Evolutionary conservation across 495 filamentous ascomycete species (phyloP).

Genomic region (Aspergillus olivimuriae): DNA sequence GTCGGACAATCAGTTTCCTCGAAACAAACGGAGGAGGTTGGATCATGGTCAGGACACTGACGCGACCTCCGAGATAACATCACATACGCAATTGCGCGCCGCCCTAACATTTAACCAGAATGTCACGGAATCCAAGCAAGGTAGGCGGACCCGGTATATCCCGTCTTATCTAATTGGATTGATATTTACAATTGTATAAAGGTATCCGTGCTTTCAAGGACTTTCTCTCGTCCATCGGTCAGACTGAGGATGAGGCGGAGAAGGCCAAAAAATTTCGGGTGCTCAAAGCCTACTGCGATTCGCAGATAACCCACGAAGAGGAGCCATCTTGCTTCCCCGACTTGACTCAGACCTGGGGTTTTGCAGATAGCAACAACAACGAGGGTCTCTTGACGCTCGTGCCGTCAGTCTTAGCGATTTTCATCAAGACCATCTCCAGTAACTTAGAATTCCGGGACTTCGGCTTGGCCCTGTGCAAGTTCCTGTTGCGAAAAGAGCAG

Average conservation of each 20-base stretch:
- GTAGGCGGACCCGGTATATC: conserved; percentile 33
- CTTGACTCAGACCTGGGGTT: conserved; percentile 73
- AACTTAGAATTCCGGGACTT: conserved; percentile 63
- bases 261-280: conserved; percentile 50
- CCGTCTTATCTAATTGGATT: neutral
- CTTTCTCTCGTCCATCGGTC: conserved; percentile 61
- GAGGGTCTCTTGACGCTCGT: conserved; percentile 70
- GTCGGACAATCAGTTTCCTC: conserved; percentile 18
- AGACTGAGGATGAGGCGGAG: conserved; percentile 40
- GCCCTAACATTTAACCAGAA: conserved; percentile 66
- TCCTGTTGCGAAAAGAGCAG: conserved; percentile 65
- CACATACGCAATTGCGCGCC: conserved; percentile 52
- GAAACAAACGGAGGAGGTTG: conserved; percentile 40
- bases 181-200: conserved; percentile 20
- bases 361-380: conserved; percentile 62
- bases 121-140: conserved; percentile 52
- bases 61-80: conserved; percentile 45
- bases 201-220: conserved; percentile 70
- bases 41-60: conserved; percentile 17
- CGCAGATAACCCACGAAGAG: conserved; percentile 52
- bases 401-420: conserved; percentile 66
- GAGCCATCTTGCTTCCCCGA: conserved; percentile 59
- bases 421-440: conserved; percentile 65
- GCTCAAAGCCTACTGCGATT: conserved; percentile 66
- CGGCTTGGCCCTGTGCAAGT: conserved; percentile 65